These are phyloP conservation scores for Carallia pectinifolia DNA, from an alignment of 345 rosid genomes.

Conservation along the genomic window DNA sequence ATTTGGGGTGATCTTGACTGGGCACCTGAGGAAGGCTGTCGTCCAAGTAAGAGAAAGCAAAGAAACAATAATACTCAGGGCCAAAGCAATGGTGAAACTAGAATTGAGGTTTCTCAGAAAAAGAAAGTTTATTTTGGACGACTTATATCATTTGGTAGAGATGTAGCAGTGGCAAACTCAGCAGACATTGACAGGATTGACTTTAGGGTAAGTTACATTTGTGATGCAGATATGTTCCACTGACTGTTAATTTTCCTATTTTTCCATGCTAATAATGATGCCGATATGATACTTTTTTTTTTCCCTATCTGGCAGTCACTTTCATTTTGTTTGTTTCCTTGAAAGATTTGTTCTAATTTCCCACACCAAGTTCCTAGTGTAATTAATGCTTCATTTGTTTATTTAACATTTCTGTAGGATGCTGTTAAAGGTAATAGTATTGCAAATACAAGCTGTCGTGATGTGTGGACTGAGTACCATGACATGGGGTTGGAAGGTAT, in stretches of 20 bases:
- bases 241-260: neutral
- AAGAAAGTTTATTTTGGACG: conserved; percentile 66
- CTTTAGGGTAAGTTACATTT: conserved; percentile 58
- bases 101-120: conserved; percentile 32
- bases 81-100: conserved; percentile 26
- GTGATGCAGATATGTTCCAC: conserved; percentile 1
- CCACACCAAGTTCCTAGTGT: neutral
- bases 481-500: conserved; percentile 88
- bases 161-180: conserved; percentile 62
- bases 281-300: too few species aligned
- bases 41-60: conserved; percentile 41
- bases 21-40: conserved; percentile 80
- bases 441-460: conserved; percentile 70
- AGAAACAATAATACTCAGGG: conserved; percentile 40
- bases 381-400: neutral
- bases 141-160: conserved; percentile 84
- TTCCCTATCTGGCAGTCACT: neutral
- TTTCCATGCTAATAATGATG: neutral
- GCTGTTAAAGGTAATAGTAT: conserved; percentile 68
- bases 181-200: conserved; percentile 71
- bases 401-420: conserved; percentile 44
- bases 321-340: conserved; percentile 3
- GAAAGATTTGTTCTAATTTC: neutral
- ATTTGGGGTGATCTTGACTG: conserved; percentile 95
- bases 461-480: conserved; percentile 94